Evolutionary conservation across 371 early-diverging fungal species (phyloP).

Genomic region (Mortierella sp.): DNA sequence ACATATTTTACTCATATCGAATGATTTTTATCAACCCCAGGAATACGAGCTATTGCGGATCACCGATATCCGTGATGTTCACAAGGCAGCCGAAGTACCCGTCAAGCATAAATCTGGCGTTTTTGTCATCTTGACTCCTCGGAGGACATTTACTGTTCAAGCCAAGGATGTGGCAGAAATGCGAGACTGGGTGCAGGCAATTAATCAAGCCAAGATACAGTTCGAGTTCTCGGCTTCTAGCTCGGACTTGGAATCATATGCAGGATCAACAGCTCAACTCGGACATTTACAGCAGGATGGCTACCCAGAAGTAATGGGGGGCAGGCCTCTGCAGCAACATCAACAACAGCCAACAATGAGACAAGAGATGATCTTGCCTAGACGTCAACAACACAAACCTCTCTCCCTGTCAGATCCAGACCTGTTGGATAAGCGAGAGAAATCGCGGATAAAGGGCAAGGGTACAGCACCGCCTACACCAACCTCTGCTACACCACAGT

Average conservation of each 20-base stretch:
- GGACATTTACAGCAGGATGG: neutral
- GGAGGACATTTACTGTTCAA: conserved; percentile 82
- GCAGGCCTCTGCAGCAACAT: conserved; percentile 3
- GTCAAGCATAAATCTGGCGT: conserved; percentile 75
- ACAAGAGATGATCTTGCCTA: conserved; percentile 16
- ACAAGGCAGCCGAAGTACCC: conserved; percentile 80
- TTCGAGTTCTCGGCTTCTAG: conserved; percentile 42
- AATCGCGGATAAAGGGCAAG: conserved; percentile 14
- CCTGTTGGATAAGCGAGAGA: conserved; percentile 17
- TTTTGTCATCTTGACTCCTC: conserved; percentile 82
- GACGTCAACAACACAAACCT: conserved; percentile 14
- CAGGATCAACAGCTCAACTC: conserved; percentile 34
- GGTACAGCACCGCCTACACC: conserved; percentile 4
- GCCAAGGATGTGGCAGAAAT: conserved; percentile 70
- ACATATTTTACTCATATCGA: neutral
- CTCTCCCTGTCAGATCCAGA: conserved; percentile 47
- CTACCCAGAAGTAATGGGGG: neutral
- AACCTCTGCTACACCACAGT: neutral
- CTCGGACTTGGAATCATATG: conserved; percentile 45
- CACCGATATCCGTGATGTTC: conserved; percentile 79
- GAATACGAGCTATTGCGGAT: conserved; percentile 86
- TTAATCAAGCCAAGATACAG: conserved; percentile 67
- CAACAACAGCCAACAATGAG: neutral
- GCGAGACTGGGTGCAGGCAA: conserved; percentile 78
- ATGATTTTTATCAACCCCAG: conserved; percentile 18